Evolutionary conservation across 257 asterid species (phyloP).

Genomic region (Forsythia viridissima): DNA sequence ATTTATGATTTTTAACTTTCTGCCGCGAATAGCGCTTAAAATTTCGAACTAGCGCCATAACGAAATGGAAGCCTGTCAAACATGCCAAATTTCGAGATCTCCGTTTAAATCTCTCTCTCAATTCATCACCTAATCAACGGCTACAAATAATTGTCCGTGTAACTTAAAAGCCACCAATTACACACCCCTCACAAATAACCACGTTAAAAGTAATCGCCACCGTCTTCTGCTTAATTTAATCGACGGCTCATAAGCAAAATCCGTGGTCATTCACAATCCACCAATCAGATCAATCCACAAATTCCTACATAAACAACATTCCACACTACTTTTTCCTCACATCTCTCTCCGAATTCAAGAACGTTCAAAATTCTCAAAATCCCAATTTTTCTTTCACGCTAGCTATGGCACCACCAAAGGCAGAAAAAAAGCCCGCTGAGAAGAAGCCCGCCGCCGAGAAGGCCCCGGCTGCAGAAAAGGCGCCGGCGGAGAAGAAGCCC

Average conservation of each 20-base stretch:
- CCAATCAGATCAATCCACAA: constrained; percentile 10
- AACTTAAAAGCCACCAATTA: not conserved
- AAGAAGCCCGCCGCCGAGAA: constrained; percentile 30
- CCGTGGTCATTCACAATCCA: not conserved
- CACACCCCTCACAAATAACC: not conserved
- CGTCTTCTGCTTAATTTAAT: not conserved
- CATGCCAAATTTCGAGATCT: not conserved
- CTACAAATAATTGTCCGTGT: not conserved
- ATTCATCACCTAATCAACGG: constrained; percentile 4
- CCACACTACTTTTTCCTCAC: not conserved
- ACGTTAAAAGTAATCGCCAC: not conserved
- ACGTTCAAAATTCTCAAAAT: not conserved
- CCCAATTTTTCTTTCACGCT: not conserved
- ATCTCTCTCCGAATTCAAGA: not conserved
- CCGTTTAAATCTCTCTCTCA: not conserved
- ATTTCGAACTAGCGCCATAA: constrained; percentile 8
- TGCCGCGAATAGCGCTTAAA: not conserved
- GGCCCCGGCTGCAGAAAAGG: constrained; percentile 19
- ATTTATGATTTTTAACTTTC: not conserved
- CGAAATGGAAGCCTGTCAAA: not conserved
- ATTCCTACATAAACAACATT: constrained; percentile 12
- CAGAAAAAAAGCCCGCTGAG: constrained; percentile 26
- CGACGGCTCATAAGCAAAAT: not conserved
- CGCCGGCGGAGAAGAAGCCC: constrained; percentile 24
- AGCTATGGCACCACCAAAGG: constrained; percentile 28